Conservation (phyloP, 176 grass and related monocot species). For the Dactylis glomerata region DNA sequence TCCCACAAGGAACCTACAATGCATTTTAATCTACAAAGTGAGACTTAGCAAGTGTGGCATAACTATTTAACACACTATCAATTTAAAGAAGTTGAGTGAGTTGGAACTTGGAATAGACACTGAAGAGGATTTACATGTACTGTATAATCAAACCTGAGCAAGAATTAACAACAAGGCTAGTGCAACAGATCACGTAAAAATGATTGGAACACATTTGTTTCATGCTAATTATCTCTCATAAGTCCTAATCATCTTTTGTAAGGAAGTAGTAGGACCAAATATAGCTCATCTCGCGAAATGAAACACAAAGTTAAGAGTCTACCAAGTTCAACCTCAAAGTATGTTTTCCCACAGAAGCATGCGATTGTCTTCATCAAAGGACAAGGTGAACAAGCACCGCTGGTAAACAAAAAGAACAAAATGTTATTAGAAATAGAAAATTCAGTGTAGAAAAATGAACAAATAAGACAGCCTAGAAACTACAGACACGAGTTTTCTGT, state of each 20-base stretch:
- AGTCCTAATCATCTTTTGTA: neutral
- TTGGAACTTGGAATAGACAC: neutral
- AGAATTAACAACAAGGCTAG: neutral
- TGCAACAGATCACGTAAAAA: neutral
- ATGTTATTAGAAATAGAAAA: constrained; percentile 11
- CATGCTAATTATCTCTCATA: neutral
- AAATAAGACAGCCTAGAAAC: neutral
- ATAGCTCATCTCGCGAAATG: neutral
- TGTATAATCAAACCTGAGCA: neutral
- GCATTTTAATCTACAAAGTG: constrained; percentile 6
- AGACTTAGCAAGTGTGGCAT: neutral
- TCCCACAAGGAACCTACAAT: constrained; percentile 91
- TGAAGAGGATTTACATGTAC: neutral
- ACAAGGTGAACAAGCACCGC: constrained; percentile 82
- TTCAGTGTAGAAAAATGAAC: constrained; percentile 4
- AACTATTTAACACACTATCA: constrained; percentile 3
- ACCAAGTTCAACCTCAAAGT: constrained; percentile 81
- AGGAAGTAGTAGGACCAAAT: neutral
- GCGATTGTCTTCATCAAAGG: constrained; percentile 94
- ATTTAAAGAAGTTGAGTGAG: neutral
- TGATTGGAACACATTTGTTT: neutral
- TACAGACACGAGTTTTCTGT: neutral
- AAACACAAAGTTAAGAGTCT: constrained; percentile 39
- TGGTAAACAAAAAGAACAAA: constrained; percentile 36
- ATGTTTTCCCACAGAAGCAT: constrained; percentile 79